Percentiles rank a stretch among this genome's conserved stretches.
Evolutionary conservation across 345 rosid genomes (phyloP).

Genomic region (Hevea brasiliensis): DNA sequence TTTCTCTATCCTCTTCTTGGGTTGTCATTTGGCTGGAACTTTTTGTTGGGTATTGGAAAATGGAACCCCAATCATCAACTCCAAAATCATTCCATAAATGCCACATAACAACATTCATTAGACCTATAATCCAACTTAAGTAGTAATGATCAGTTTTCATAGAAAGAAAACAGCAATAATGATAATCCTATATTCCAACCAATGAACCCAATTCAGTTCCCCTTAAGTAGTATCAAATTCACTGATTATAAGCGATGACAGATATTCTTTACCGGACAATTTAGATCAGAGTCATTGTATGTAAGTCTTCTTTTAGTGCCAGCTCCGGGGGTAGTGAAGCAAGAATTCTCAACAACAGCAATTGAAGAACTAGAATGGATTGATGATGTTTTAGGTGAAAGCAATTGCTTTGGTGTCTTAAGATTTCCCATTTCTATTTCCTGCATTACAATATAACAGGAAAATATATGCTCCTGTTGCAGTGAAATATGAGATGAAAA

Average conservation of each 20-base stretch:
- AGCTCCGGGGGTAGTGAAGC: slow-evolving; percentile 33
- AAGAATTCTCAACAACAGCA: slow-evolving; percentile 24
- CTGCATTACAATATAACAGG: slow-evolving; percentile 54
- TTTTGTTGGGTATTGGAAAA: slow-evolving; percentile 29
- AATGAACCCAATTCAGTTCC: slow-evolving; percentile 25
- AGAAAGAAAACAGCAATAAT: background rate
- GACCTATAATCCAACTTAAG: slow-evolving; percentile 21
- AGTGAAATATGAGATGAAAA: slow-evolving; percentile 12
- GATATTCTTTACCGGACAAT: slow-evolving; percentile 43
- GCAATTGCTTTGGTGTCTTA: slow-evolving; percentile 42
- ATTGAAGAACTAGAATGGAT: slow-evolving; percentile 13
- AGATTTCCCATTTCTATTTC: slow-evolving; percentile 48
- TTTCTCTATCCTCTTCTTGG: slow-evolving; percentile 22
- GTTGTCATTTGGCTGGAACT: slow-evolving; percentile 16
- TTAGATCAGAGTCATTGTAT: slow-evolving; percentile 45
- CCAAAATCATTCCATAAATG: slow-evolving; percentile 27
- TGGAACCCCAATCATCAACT: slow-evolving; percentile 31
- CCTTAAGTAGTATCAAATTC: background rate
- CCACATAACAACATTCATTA: slow-evolving; percentile 28
- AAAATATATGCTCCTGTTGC: slow-evolving; percentile 60
- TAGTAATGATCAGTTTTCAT: slow-evolving; percentile 17
- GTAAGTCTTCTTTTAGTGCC: slow-evolving; percentile 61
- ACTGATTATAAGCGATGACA: slow-evolving; percentile 32
- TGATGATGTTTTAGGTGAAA: slow-evolving; percentile 32
- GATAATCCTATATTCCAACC: slow-evolving; percentile 16